Base-by-base conservation (phyloP, 2,329 filamentous ascomycete species). In the Akanthomyces lecanii region DNA sequence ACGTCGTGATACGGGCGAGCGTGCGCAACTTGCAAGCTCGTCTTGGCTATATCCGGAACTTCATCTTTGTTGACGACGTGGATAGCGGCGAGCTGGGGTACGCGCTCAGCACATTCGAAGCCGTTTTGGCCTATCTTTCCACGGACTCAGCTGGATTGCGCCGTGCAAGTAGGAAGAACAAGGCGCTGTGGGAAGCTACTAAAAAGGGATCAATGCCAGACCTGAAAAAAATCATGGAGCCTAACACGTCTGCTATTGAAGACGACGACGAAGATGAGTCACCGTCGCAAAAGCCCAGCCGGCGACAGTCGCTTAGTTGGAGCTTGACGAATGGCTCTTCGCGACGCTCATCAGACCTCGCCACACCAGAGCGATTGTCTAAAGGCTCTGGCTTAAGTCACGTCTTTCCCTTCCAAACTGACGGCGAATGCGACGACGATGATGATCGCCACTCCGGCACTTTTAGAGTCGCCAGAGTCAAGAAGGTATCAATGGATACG, bases 21-120 rank as follows among this genome's bases (percentile, higher is more conserved):
- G 87, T 96, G 30, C 87, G 90, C 64, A 89, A 97, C 75, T 80
- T 99, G 10, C 91, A 97, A 69, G 92, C 95, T 3, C 85, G 94
- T 23, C 79, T 99, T 53, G 82, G 90, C n/a, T 99, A 98, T 73
- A 97, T 98, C 82, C 90, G 94, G 50, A 92, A 96, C 71, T 99
- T 97, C 72, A 95, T 97, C 68, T 99, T 97, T 75, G 93, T 97
- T 57, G 95, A 98, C 69, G 95, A 99, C 76, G 92, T 99, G 10
- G 95, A 99, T 68, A 96, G 88, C 65, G 95, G 95, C 55, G 95
- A 99, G 76, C 89, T 96, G 81, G 95, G 95, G 10, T 99, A 99
- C 75, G 93, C 94, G 0, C 76, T 99, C 57, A 98, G 94, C 75
- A 99, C 95, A 0, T 91, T 98, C 65, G 95, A 99, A 74, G 95